Base-by-base conservation (phyloP, 139 green algal species). In the Ulvella scutata region DNA sequence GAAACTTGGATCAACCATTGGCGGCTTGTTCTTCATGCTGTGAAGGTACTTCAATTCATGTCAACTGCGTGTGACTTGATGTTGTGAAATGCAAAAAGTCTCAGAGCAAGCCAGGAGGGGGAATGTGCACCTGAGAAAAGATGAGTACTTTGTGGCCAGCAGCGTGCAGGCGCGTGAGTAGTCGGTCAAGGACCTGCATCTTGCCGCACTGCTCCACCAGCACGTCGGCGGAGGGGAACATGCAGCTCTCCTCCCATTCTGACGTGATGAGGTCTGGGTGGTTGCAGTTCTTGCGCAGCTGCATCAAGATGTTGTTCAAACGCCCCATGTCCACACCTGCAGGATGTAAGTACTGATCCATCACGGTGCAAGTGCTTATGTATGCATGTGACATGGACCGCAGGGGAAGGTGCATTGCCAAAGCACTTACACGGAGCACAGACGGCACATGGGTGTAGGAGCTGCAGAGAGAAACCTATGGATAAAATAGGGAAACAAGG, bases 211-310 rank as follows among this genome's bases (percentile, higher is more conserved):
- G 85, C 35, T 78, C 75, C 39, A 93, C 77, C 72, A 98, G 76
- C 83, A 91, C 82, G 37, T 91, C 84, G 7, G 85, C 73, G 3
- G 83, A 62, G 3, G 90, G 90, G 75, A 86, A 91, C 43, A 86
- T 75, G 13, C 82, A 37, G 31, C 20, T 75, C 2, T 38, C 37
- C 37, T 82, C 74, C 34, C 75, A 75, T 39, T 61, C 28, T 23
- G 29, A 72, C 2, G 86, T 94, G 85, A 97, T 93, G 34, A 99
- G 89, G 84, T 98, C 94, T 3, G 95, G 95, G 86, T 99, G 95
- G 84, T 99, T 99, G 92, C 88, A 96, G 82, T 93, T 93, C 84
- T 99, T 98, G 74, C 91, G 84, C 85, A 96, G 90, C 78, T 96
- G 92, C 88, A 96, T 98, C 7, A 98, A 79, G 81, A 97, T 84